Evolutionary conservation across 2,329 filamentous ascomycete species (phyloP).

Genomic region (Paraphaeosphaeria sporulosa): DNA sequence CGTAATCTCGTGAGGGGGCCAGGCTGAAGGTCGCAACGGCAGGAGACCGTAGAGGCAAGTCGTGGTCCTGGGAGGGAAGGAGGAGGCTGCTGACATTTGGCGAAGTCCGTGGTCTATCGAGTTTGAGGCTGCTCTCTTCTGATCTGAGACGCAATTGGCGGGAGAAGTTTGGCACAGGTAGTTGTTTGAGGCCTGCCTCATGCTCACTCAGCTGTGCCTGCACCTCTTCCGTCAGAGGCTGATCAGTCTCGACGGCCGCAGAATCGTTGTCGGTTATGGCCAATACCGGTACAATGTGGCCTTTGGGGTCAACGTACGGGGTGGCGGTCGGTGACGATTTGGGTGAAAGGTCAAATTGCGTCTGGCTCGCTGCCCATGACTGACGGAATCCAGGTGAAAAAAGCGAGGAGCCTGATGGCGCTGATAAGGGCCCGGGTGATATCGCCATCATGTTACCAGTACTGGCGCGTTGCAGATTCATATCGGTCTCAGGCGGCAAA

Average conservation of each 20-base stretch:
- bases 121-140: constrained; percentile 24
- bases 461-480: constrained; percentile 53
- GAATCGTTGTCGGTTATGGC: constrained; percentile 39
- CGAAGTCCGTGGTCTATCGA: constrained; percentile 20
- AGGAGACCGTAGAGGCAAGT: constrained; percentile 39
- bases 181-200: constrained; percentile 23
- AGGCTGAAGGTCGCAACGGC: constrained; percentile 36
- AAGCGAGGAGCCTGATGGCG: constrained; percentile 42
- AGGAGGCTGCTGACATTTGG: constrained; percentile 23
- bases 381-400: constrained; percentile 48
- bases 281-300: constrained; percentile 47
- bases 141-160: constrained; percentile 45
- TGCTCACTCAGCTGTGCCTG: constrained; percentile 19
- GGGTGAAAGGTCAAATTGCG: constrained; percentile 42
- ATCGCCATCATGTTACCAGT: constrained; percentile 51
- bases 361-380: constrained; percentile 51
- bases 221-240: constrained; percentile 20
- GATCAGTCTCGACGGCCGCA: constrained; percentile 16
- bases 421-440: constrained; percentile 52
- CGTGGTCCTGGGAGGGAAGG: constrained; percentile 29
- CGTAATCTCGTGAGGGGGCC: constrained; percentile 29
- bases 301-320: constrained; percentile 48
- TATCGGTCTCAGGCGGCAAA: constrained; percentile 58
- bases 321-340: constrained; percentile 37
- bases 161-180: constrained; percentile 47